These are phyloP conservation scores for Dictyostelium capitatum DNA, from an alignment of 78 protist species.

Conservation along the genomic window DNA sequence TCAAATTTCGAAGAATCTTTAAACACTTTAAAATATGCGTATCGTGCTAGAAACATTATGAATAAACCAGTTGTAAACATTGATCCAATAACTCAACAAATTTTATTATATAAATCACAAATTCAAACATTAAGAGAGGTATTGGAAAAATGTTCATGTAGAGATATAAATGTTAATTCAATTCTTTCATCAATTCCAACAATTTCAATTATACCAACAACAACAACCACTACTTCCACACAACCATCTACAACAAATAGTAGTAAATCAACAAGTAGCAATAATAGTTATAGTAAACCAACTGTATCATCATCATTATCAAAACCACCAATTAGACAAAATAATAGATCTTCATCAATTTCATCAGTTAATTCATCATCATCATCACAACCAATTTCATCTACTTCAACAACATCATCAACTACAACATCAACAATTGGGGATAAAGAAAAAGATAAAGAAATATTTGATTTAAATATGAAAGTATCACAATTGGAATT, in stretches of 20 bases:
- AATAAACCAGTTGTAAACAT: constrained; percentile 90
- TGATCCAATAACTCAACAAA: constrained; percentile 83
- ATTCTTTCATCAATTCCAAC: background rate
- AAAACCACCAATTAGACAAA: background rate
- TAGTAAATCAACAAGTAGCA: constrained; percentile 5
- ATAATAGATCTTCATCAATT: background rate
- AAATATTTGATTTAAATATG: constrained; percentile 45
- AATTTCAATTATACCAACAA: background rate
- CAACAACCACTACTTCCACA: background rate
- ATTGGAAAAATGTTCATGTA: constrained; percentile 39
- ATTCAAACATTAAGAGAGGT: constrained; percentile 51
- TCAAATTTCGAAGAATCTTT: constrained; percentile 91
- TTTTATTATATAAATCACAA: constrained; percentile 34
- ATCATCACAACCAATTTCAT: background rate
- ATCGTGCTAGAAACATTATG: constrained; percentile 91
- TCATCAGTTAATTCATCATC: background rate
- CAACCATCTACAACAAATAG: background rate
- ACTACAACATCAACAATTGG: background rate
- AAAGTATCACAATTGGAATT: constrained; percentile 75
- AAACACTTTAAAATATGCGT: constrained; percentile 92
- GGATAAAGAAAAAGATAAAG: constrained; percentile 6
- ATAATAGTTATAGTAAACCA: constrained; percentile 1
- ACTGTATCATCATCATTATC: background rate
- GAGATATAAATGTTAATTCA: constrained; percentile 25
- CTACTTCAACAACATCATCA: background rate